Conservation (phyloP, 2,329 filamentous ascomycete genomes). For the Ophiostoma tasmaniense region DNA sequence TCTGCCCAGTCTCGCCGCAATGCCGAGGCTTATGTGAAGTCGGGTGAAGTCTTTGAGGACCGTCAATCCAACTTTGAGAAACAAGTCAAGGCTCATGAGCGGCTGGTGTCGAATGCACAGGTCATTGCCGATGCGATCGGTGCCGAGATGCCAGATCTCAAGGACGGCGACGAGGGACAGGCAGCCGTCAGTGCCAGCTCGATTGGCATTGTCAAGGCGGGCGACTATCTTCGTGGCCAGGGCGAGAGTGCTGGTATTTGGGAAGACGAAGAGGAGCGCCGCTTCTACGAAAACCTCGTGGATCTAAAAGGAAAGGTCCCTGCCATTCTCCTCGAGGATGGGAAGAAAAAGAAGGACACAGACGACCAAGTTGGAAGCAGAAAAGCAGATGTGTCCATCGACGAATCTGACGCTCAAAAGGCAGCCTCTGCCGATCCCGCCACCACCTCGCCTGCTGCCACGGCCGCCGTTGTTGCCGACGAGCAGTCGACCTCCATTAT, state of each 20-base stretch:
- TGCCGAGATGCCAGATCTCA: slow-evolving; percentile 86
- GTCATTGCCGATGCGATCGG: slow-evolving; percentile 81
- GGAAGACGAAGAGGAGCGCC: slow-evolving; percentile 96
- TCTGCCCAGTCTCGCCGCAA: slow-evolving; percentile 83
- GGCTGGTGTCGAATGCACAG: slow-evolving; percentile 82
- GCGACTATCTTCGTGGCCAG: slow-evolving; percentile 84
- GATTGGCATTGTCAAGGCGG: slow-evolving; percentile 88
- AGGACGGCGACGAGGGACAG: slow-evolving; percentile 67
- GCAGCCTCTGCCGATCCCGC: slow-evolving; percentile 27
- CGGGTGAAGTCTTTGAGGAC: slow-evolving; percentile 96
- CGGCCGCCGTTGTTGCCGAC: slow-evolving; percentile 43
- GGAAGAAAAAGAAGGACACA: slow-evolving; percentile 87
- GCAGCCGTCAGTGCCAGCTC: slow-evolving; percentile 55
- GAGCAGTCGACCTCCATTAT: slow-evolving; percentile 90
- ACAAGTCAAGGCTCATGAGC: slow-evolving; percentile 84
- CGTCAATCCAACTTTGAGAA: slow-evolving; percentile 94
- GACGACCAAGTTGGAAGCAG: slow-evolving; percentile 81
- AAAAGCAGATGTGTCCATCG: slow-evolving; percentile 36
- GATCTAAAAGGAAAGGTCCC: slow-evolving; percentile 95
- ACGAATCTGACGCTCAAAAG: slow-evolving; percentile 26
- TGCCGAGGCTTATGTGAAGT: slow-evolving; percentile 96
- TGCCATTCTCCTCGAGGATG: slow-evolving; percentile 83
- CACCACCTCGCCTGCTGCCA: background rate
- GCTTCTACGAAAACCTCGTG: slow-evolving; percentile 95
- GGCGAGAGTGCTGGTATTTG: slow-evolving; percentile 90